Base-by-base conservation (phyloP, 768 basidiomycete genomes). In the Pulveroboletus sp. region DNA sequence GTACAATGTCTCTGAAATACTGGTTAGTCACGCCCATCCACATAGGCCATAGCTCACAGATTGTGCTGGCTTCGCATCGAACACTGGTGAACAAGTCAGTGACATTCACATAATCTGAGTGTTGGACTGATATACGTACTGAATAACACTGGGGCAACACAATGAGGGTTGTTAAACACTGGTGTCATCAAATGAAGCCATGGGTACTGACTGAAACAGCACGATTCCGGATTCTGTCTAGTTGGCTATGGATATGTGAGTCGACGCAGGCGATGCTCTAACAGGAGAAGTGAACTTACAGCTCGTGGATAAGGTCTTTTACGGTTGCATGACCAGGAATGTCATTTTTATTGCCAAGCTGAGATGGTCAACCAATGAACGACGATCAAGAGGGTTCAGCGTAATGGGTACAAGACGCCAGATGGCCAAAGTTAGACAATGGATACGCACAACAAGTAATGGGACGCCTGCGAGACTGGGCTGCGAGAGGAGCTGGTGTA, bases 11-110 rank as follows among this genome's bases (percentile, higher is more conserved):
- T 50, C 85, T 88, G 37, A 25, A 19, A 35, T 24, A 6, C 19
- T 4, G 9, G 5, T 55, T 27, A 54, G 37, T 39, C 42, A 43
- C 19, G 2, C 17, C 23, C 33, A 27, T 23, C 4, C 5, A 4
- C 19, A 10, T 41, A 6, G 9, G 7, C 4, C 17, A 9, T 23
- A 29, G 65, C 87, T 47, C 57, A 89, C 86, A 97, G 72, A 64
- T 97, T 97, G 67, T 97, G 92, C 67, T 90, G 88, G 61, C 85
- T 94, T 69, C 94, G 94, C 87, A 95, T 94, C 3, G 92, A 97
- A 65, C 93, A 95, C 94, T 97, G 58, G 1, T 40, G 39, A 20
- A 40, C 13, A 20, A 31, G 21, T 52, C 36, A 48, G 51, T 20
- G 14, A 38, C 5, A 31, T 27, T 7, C 9, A 35, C 9, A 17